Conservation (phyloP, 2,329 filamentous ascomycete genomes). For the Penicillium sp. region DNA sequence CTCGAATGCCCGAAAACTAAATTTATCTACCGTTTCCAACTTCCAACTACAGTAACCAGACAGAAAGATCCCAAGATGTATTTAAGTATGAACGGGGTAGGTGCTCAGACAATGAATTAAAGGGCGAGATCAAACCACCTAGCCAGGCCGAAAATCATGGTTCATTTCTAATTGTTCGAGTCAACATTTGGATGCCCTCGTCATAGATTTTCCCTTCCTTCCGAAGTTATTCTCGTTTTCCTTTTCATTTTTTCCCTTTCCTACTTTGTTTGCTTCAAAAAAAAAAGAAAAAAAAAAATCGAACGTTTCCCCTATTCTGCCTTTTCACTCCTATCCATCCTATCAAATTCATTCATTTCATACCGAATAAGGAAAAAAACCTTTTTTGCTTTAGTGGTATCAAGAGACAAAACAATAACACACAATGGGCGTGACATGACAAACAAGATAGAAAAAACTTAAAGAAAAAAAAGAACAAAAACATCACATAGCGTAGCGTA, state of each 20-base stretch:
- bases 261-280: background rate
- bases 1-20: no score
- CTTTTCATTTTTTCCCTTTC: constrained; percentile 13
- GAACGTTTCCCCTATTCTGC: background rate
- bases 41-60: no score
- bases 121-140: background rate
- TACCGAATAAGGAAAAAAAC: constrained; percentile 5
- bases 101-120: no score
- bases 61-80: no score
- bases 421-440: constrained; percentile 13
- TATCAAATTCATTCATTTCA: constrained; percentile 9
- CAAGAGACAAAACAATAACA: constrained; percentile 21
- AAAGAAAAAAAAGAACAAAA: constrained; percentile 31
- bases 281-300: background rate
- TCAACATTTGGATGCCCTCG: background rate
- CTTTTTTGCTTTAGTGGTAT: constrained; percentile 26
- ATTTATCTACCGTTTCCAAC: no score
- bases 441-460: constrained; percentile 22
- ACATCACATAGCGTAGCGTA: constrained; percentile 20
- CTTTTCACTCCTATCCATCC: constrained; percentile 1
- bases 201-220: background rate
- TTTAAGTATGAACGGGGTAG: no score
- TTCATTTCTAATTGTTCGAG: constrained; percentile 7
- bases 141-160: constrained; percentile 3
- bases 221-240: constrained; percentile 2